Conservation (phyloP, 371 early-diverging fungal genomes). For the Mortierella sp. region DNA sequence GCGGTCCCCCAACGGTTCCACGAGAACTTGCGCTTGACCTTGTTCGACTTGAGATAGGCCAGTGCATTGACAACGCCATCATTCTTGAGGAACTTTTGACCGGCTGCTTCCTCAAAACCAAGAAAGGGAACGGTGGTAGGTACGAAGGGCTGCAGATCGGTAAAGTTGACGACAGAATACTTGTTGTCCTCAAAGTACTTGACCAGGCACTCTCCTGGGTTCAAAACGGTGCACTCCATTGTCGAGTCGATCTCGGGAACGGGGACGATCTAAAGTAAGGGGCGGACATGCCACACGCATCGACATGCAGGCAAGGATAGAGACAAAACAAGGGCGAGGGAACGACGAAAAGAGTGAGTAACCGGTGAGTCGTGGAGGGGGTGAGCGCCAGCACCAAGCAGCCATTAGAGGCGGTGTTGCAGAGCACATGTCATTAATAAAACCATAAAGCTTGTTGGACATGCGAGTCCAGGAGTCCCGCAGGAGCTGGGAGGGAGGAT, state of each 20-base stretch:
- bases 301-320: conserved; percentile 1
- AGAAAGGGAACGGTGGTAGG: conserved; percentile 51
- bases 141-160: conserved; percentile 48
- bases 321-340: not conserved
- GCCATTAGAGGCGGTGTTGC: too few species aligned
- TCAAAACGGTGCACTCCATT: conserved; percentile 57
- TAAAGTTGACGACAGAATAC: conserved; percentile 45
- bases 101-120: conserved; percentile 34
- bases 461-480: too few species aligned
- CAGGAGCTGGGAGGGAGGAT: too few species aligned
- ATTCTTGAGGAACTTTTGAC: conserved; percentile 57
- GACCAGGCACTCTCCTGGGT: conserved; percentile 51
- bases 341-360: not conserved
- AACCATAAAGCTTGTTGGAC: too few species aligned
- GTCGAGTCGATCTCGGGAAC: conserved; percentile 61
- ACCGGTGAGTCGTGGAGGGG: not conserved
- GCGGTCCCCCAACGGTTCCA: conserved; percentile 61
- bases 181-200: conserved; percentile 60
- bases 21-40: conserved; percentile 59
- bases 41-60: conserved; percentile 56
- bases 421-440: conserved; percentile 29
- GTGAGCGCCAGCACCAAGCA: too few species aligned
- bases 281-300: conserved; percentile 16
- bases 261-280: conserved; percentile 57
- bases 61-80: conserved; percentile 58